A percentile compares a stretch with the other conserved stretches of the same genome.
phyloP scores from a whole-genome alignment of 129 eudicot species.

The Arctium minus region DNA sequence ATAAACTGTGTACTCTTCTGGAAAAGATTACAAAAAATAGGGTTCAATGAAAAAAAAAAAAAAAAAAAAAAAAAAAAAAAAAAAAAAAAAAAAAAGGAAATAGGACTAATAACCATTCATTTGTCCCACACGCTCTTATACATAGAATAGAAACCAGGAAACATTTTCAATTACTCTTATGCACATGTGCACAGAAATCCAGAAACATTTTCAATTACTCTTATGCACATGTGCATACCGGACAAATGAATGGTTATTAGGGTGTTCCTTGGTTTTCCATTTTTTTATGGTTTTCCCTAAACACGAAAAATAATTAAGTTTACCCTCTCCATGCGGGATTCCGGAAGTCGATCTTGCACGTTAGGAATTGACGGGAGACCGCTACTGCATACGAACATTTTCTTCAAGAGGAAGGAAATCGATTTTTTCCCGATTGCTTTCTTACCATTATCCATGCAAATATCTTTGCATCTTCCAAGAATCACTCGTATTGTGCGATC shows the following conservation, averaged over 20 bases:
- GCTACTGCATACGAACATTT: constrained; percentile 78
- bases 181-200: background rate
- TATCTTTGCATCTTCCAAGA: constrained; percentile 93
- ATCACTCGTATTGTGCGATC: constrained; percentile 81
- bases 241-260: background rate
- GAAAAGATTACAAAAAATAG: background rate
- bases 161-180: background rate
- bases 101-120: background rate
- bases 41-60: background rate
- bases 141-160: background rate
- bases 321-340: constrained; percentile 99
- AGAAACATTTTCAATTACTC: background rate
- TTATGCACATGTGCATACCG: background rate
- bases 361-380: constrained; percentile 80
- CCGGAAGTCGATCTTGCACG: constrained; percentile 72
- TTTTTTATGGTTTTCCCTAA: background rate
- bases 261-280: background rate
- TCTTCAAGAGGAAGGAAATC: constrained; percentile 72
- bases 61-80: background rate
- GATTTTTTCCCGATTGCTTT: constrained; percentile 72
- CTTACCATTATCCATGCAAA: constrained; percentile 62
- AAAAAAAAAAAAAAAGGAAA: background rate
- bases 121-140: too few relatives aligned
- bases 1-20: background rate
- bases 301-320: background rate